Evolutionary conservation across 768 basidiomycete genomes (phyloP), one percentile per base, ranked within the genome.

Genomic region (Crepidotus variabilis): DNA sequence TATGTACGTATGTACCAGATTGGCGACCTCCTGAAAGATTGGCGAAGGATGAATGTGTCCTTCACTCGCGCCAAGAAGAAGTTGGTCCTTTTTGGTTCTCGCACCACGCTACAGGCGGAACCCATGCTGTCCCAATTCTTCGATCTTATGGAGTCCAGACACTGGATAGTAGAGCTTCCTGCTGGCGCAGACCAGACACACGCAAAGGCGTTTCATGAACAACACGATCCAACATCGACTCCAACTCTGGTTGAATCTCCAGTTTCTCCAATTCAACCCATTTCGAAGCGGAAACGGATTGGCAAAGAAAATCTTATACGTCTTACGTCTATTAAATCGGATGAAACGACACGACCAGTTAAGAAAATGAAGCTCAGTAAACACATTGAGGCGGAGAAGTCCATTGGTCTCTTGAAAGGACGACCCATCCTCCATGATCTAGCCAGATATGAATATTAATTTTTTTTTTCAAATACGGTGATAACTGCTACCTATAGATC

Each of bases 41-140:
- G 96, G 95, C 80, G 97, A 35, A 73, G 97, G 33, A 87, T 98
- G 79, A 99, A 99, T 65, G 97, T 99, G 16, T 90, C 94, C 6
- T 93, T 98, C 69, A 98, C 96, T 0, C 87, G 97, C 14, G 96
- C 95, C 0, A 85, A 88, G 54, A 83, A 84, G 33, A 99, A 99
- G 73, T 75, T 99, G 2, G 78, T 98, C 69, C 88, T 99, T 56
- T 79, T 99, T 63, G 96, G 97, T 3, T 95, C 93, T 0, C 79
- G 87, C 43, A 81, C 73, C 63, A 99, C 96, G 1, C 77, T 99
- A 9, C 69, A 81, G 43, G 66, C 69, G 23, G 80, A 82, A 0
- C 70, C 84, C 0, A 69, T 97, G 28, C 72, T 98, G 35, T 67
- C 72, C 1, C 82, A 88, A 23, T 95, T 98, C 72, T 84, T 98